A percentile compares a stretch with the other conserved stretches of the same genome.
These are phyloP conservation scores for Russula sp. DNA, from an alignment of 768 basidiomycete genomes.

Conservation along the genomic window DNA sequence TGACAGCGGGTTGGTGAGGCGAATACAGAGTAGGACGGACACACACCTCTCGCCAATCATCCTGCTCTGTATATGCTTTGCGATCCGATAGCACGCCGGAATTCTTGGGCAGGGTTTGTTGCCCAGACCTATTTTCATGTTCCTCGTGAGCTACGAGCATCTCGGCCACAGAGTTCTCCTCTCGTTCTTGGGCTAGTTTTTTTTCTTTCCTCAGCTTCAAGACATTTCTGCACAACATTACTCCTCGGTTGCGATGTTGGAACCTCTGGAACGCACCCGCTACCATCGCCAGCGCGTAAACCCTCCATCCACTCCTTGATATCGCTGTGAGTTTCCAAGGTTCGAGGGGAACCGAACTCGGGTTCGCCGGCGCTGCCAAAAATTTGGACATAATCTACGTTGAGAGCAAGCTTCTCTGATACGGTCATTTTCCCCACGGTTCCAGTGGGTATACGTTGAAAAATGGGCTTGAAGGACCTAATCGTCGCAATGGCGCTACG, in stretches of 20 bases:
- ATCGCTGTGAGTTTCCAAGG: constrained; percentile 34
- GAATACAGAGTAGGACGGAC: not conserved
- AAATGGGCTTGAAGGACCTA: constrained; percentile 43
- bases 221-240: constrained; percentile 31
- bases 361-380: constrained; percentile 41
- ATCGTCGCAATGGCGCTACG: constrained; percentile 43
- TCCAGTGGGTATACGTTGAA: constrained; percentile 44
- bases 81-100: not conserved
- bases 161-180: constrained; percentile 4
- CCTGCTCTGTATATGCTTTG: not conserved
- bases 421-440: constrained; percentile 34
- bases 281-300: constrained; percentile 49
- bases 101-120: not conserved
- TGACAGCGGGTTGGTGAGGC: not conserved
- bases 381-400: constrained; percentile 38
- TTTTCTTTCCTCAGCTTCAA: constrained; percentile 40
- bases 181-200: constrained; percentile 2
- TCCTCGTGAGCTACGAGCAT: not conserved
- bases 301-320: constrained; percentile 49
- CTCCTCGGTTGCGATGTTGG: not conserved
- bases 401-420: constrained; percentile 42
- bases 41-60: constrained; percentile 12
- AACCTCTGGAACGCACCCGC: constrained; percentile 41
- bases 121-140: not conserved
- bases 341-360: constrained; percentile 44